Percentiles rank a stretch among this genome's conserved stretches.
Conservation (phyloP, 1,284 basidiomycete species). For the Earliella scabrosa region DNA sequence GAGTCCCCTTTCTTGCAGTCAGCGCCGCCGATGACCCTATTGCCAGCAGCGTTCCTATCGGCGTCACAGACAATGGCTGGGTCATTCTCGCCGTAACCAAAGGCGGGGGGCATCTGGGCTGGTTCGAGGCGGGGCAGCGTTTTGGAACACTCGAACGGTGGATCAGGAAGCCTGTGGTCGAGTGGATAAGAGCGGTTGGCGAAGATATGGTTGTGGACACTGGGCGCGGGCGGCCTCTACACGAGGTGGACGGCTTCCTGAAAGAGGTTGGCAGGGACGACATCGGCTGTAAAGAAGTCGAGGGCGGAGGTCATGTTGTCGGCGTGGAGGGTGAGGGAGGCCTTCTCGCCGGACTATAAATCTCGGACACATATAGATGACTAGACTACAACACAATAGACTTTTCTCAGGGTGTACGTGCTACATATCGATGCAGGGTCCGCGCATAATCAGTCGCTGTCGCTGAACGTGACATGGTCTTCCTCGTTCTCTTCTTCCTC, state of each 20-base stretch:
- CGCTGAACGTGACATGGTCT: slow-evolving; percentile 73
- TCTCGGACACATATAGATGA: slow-evolving; percentile 10
- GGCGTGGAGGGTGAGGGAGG: slow-evolving; percentile 43
- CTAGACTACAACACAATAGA: slow-evolving; percentile 18
- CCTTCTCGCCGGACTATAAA: slow-evolving; percentile 47
- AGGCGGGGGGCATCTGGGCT: slow-evolving; percentile 92
- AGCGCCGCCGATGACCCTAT: slow-evolving; percentile 95
- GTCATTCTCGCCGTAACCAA: slow-evolving; percentile 78
- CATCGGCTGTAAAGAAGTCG: slow-evolving; percentile 52
- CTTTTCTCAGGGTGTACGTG: slow-evolving; percentile 18
- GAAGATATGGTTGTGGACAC: slow-evolving; percentile 51
- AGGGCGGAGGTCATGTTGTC: slow-evolving; percentile 41
- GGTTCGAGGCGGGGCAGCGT: slow-evolving; percentile 73
- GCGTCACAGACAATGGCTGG: slow-evolving; percentile 62
- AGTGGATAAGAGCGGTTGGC: slow-evolving; percentile 71
- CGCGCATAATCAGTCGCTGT: slow-evolving; percentile 64
- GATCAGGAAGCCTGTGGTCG: slow-evolving; percentile 73
- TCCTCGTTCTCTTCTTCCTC: slow-evolving; percentile 68
- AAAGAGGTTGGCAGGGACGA: slow-evolving; percentile 56
- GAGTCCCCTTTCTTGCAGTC: slow-evolving; percentile 80
- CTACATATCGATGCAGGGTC: slow-evolving; percentile 18
- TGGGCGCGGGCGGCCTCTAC: slow-evolving; percentile 36
- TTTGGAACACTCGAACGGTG: slow-evolving; percentile 60
- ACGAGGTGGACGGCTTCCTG: slow-evolving; percentile 60
- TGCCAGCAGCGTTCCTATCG: slow-evolving; percentile 63